A percentile compares a stretch with the other conserved stretches of the same genome.
phyloP scores from a whole-genome alignment of 2,329 filamentous ascomycete genomes.

The Orbilia quercus region DNA sequence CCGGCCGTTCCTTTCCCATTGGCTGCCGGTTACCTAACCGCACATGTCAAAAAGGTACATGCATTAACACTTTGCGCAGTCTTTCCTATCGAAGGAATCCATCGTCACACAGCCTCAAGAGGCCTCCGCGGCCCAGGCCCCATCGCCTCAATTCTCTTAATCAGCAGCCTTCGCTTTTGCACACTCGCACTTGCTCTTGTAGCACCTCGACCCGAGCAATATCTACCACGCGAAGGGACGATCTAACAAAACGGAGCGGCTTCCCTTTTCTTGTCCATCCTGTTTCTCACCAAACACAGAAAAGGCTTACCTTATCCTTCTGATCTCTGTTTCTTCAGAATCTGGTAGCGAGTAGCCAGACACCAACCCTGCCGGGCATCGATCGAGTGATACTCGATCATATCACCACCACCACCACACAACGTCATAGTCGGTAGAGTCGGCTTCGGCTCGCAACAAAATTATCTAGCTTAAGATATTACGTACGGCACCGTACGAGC shows the following conservation, averaged over 20 bases:
- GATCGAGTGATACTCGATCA: background rate
- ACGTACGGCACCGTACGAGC: constrained; percentile 8
- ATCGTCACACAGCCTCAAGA: constrained; percentile 6
- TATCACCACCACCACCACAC: background rate
- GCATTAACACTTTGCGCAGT: background rate
- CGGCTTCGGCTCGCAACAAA: constrained; percentile 15
- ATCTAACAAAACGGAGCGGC: constrained; percentile 24
- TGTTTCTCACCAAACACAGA: constrained; percentile 13
- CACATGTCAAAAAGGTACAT: constrained; percentile 38
- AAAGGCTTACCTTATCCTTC: constrained; percentile 12
- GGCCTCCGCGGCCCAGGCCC: background rate
- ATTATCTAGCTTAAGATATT: background rate
- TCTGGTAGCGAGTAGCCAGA: constrained; percentile 21
- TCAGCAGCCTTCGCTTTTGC: no score
- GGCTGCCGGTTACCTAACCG: constrained; percentile 10
- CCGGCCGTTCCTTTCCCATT: constrained; percentile 53
- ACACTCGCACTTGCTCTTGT: no score
- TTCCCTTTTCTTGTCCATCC: constrained; percentile 18
- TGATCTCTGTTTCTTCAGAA: no score
- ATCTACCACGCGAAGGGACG: constrained; percentile 35
- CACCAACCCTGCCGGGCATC: constrained; percentile 1
- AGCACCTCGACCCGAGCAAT: background rate
- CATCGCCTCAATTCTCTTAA: no score
- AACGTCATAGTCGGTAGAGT: constrained; percentile 37
- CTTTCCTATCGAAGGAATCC: background rate